phyloP scores from a whole-genome alignment of 352 stramenopile species.

The Phytopythium cucurbitacearum region DNA sequence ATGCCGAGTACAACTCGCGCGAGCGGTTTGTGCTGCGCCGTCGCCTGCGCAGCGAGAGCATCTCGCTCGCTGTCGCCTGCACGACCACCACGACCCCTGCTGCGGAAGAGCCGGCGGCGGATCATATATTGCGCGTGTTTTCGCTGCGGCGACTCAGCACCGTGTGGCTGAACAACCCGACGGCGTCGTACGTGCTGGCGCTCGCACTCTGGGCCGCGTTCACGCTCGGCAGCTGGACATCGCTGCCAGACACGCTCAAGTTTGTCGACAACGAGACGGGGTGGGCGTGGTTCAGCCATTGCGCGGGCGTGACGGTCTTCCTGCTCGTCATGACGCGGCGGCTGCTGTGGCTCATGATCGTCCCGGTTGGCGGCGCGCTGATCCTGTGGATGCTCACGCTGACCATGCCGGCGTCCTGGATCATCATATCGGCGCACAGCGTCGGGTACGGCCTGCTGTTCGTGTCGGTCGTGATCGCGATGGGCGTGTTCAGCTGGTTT shows the following conservation, averaged over 20 bases:
- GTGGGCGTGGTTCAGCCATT: constrained; percentile 86
- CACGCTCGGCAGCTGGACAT: constrained; percentile 70
- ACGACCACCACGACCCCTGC: constrained; percentile 13
- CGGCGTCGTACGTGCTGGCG: constrained; percentile 54
- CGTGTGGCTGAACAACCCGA: constrained; percentile 25
- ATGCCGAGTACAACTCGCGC: constrained; percentile 79
- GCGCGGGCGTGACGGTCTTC: constrained; percentile 73
- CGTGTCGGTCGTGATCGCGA: constrained; percentile 68
- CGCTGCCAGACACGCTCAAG: constrained; percentile 73
- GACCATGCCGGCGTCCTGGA: constrained; percentile 72
- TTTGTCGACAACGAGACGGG: constrained; percentile 83
- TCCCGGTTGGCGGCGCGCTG: constrained; percentile 58
- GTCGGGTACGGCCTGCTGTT: constrained; percentile 70
- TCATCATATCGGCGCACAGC: constrained; percentile 80
- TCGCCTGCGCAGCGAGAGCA: constrained; percentile 68
- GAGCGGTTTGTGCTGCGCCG: constrained; percentile 73
- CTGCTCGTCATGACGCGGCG: constrained; percentile 69
- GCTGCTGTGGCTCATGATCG: constrained; percentile 68
- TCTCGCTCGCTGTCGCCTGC: constrained; percentile 65
- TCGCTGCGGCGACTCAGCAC: constrained; percentile 19
- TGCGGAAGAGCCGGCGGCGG: background rate
- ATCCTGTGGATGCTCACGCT: constrained; percentile 76
- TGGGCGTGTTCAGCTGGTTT: constrained; percentile 81
- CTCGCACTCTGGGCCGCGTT: constrained; percentile 74
- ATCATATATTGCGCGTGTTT: constrained; percentile 17